Evolutionary conservation across 1,284 basidiomycete species (phyloP).

Genomic region (Naganishia liquefaciens): DNA sequence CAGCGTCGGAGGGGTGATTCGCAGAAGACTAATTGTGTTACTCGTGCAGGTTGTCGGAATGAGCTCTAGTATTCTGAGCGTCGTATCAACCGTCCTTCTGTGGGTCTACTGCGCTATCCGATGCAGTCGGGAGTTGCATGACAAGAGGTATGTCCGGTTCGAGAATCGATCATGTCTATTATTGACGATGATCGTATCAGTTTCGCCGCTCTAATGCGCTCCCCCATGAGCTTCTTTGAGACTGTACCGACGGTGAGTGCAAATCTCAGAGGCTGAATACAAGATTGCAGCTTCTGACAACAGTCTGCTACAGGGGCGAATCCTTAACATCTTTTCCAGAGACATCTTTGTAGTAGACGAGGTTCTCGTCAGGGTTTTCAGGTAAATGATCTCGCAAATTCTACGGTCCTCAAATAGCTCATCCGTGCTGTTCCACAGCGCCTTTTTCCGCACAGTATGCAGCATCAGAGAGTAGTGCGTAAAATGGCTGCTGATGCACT

Average conservation of each 20-base stretch:
- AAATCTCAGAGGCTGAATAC: background rate
- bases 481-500: background rate
- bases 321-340: constrained; percentile 72
- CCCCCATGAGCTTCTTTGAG: constrained; percentile 86
- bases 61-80: constrained; percentile 61
- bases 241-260: constrained; percentile 67
- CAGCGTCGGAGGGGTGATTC: no score
- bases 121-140: constrained; percentile 74
- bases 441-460: constrained; percentile 21
- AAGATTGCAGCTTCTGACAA: background rate
- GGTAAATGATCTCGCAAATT: constrained; percentile 57
- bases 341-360: constrained; percentile 91
- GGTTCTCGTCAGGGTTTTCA: constrained; percentile 70
- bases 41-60: constrained; percentile 53
- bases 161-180: no score
- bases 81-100: constrained; percentile 64
- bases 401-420: background rate
- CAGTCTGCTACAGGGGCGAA: constrained; percentile 59
- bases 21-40: background rate
- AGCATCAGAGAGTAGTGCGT: background rate
- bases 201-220: constrained; percentile 68
- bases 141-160: constrained; percentile 48
- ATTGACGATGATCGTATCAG: constrained; percentile 9
- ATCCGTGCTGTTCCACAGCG: background rate
- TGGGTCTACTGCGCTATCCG: constrained; percentile 77